Evolutionary conservation across 768 basidiomycete genomes (phyloP), one percentile per base, ranked within the genome.

Genomic region (Phanerochaete sordida): DNA sequence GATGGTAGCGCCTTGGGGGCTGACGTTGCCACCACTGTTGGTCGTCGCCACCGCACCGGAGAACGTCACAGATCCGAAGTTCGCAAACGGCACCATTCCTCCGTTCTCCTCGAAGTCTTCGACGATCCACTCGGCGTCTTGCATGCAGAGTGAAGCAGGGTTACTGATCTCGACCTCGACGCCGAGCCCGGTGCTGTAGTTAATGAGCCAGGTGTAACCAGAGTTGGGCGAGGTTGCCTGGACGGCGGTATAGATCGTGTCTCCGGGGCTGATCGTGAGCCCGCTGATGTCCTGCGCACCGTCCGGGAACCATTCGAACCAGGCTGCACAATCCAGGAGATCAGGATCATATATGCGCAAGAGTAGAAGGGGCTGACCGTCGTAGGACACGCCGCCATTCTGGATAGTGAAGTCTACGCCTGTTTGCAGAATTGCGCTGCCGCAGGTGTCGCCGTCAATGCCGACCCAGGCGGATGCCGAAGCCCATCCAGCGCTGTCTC

Each of bases 361-460:
- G n/a, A n/a, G n/a, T n/a, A n/a, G n/a, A n/a, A n/a, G n/a, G n/a
- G 23, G 15, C 6, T 6, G 12, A 71, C 68, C 68, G 51, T 11
- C 19, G 39, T 61, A 70, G 19, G 66, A 66, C 24, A 67, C 63
- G 13, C 23, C 5, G 24, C 61, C 58, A 49, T 53, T 48, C 13
- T 45, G 21, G 49, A 70, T 45, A 30, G 60, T 71, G 64, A 73
- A 67, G 58, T 72, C 72, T 45, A 70, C 60, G 11, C 73, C 72
- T 8, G 73, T 71, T 57, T 73, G 73, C 45, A 73, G 63, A 50
- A 74, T 70, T 9, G 71, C 69, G 12, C 57, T 61, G 0, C 58
- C 62, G 51, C 70, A 71, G 26, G 70, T 67, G 60, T 69, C 67
- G 33, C 73, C 73, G 63, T 72, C 72, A 44, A 73, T 70, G 6